A percentile compares a stretch with the other conserved stretches of the same genome.
Conservation (phyloP, 192 early-diverging fungal species). For the Backusella liffmaniae region DNA sequence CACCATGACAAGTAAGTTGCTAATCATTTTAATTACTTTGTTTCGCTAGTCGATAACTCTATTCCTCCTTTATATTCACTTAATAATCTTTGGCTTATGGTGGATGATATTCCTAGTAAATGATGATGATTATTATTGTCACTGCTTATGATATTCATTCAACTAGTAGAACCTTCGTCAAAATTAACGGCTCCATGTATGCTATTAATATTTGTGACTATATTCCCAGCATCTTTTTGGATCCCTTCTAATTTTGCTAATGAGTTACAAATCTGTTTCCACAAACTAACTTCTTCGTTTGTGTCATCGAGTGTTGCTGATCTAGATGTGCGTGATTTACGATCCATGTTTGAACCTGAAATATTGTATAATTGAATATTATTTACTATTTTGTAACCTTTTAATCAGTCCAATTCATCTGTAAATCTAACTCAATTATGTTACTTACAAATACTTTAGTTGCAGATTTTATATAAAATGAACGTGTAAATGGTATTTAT, state of each 20-base stretch:
- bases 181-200: slow-evolving; percentile 20
- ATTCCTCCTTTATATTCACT: slow-evolving; percentile 14
- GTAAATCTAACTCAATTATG: neutral
- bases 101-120: slow-evolving; percentile 6
- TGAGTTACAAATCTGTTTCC: slow-evolving; percentile 39
- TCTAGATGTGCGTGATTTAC: slow-evolving; percentile 37
- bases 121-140: neutral
- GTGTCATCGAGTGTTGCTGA: slow-evolving; percentile 36
- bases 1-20: neutral
- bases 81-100: neutral
- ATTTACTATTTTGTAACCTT: neutral
- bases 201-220: slow-evolving; percentile 35
- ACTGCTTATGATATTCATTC: neutral
- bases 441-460: neutral
- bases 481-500: neutral
- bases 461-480: neutral
- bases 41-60: slow-evolving; percentile 3
- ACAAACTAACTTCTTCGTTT: slow-evolving; percentile 35
- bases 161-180: slow-evolving; percentile 17
- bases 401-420: neutral
- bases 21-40: slow-evolving; percentile 3
- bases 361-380: neutral
- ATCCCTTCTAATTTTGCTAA: slow-evolving; percentile 34
- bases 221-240: slow-evolving; percentile 28
- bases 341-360: slow-evolving; percentile 23